phyloP scores from a whole-genome alignment of 495 filamentous ascomycete genomes.

The Podospora bellae-mahoneyi region DNA sequence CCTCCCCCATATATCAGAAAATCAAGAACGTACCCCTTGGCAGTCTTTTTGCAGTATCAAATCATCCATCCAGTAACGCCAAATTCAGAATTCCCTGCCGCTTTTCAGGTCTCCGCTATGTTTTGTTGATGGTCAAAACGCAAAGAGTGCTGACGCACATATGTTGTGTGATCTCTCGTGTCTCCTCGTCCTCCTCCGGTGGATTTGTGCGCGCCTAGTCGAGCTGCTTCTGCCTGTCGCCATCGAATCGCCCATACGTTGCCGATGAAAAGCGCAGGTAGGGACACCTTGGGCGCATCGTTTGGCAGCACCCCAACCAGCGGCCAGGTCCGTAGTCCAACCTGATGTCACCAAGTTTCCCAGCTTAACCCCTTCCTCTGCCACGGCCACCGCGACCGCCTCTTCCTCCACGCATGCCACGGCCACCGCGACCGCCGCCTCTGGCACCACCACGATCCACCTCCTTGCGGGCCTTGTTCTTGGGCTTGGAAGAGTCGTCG shows the following conservation, averaged over 20 bases:
- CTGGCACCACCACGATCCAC: conserved; percentile 57
- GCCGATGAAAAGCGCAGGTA: not conserved
- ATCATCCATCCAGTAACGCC: not conserved
- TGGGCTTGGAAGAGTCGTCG: conserved; percentile 94
- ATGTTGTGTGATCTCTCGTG: not conserved
- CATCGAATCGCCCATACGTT: not conserved
- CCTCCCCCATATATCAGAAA: conserved; percentile 9
- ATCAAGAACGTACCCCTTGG: conserved; percentile 2
- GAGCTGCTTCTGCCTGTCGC: not conserved
- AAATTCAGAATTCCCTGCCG: not conserved
- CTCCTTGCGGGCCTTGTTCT: conserved; percentile 99
- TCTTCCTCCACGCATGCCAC: conserved; percentile 62
- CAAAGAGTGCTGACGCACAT: not conserved
- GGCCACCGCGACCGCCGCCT: conserved; percentile 56
- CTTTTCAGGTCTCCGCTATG: not conserved
- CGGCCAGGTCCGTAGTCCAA: not conserved
- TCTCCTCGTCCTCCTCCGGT: not conserved
- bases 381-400: conserved; percentile 24
- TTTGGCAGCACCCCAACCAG: not conserved
- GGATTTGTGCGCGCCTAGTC: not conserved
- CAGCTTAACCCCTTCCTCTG: conserved; percentile 22
- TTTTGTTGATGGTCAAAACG: not conserved
- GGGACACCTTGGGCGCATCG: too few relatives aligned
- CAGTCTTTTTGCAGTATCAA: conserved; percentile 5
- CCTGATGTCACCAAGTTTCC: conserved; percentile 11